These are phyloP conservation scores for Murraya paniculata DNA, from an alignment of 345 rosid species.

Conservation along the genomic window DNA sequence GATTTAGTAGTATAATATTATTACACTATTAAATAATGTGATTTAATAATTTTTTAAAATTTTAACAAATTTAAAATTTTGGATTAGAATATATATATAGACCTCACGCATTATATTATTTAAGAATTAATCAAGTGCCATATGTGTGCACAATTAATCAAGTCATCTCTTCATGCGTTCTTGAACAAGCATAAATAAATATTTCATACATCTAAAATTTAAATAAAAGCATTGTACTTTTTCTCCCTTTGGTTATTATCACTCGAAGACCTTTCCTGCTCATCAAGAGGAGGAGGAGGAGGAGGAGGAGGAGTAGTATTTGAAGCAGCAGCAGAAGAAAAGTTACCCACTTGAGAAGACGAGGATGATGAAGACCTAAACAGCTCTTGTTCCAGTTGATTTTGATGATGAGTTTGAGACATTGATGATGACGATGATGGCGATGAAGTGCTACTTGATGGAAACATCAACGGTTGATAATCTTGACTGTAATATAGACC, in stretches of 20 bases:
- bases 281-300: neutral
- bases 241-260: neutral
- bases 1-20: no score
- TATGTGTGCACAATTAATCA: neutral
- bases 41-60: no score
- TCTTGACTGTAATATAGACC: constrained; percentile 5
- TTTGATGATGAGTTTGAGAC: neutral
- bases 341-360: constrained; percentile 11
- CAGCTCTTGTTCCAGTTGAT: constrained; percentile 1
- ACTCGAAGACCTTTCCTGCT: neutral
- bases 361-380: constrained; percentile 7
- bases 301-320: neutral
- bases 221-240: neutral
- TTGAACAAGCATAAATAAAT: neutral
- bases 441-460: neutral
- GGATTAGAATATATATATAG: no score
- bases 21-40: no score
- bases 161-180: neutral
- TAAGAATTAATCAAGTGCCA: neutral
- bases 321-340: neutral
- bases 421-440: neutral
- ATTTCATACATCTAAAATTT: neutral
- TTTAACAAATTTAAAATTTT: no score
- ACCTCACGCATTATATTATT: neutral
- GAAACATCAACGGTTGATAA: neutral